Base-by-base conservation (phyloP, 2,329 filamentous ascomycete genomes). In the Paraconiothyrium brasiliense region DNA sequence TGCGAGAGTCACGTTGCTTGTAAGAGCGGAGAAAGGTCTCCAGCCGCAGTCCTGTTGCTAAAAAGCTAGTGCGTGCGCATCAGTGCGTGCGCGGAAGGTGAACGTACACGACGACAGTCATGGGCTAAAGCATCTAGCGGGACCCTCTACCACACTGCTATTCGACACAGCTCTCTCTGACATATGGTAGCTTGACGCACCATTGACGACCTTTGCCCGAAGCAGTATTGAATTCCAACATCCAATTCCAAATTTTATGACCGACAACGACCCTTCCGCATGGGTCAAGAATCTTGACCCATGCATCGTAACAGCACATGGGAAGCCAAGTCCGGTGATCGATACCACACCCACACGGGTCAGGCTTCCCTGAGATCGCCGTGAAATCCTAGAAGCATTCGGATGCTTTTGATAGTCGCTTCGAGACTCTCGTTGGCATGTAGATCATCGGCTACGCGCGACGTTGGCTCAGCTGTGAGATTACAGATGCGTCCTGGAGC, bases 211-310 rank as follows among this genome's bases (percentile, higher is more conserved):
- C 34, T 39, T 41, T 13, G 16, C 49, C 22, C 32, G n/a, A 41
- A 52, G n/a, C 20, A 27, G 34, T 52, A 52, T 52, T 20, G n/a
- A 52, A 16, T 37, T 41, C 13, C 49, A 52, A 52, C 8, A n/a
- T 52, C n/a, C 4, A 34, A 52, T 52, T 52, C n/a, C 34, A 39
- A 41, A 24, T 37, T 3, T 34, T 14, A 11, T 6, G 7, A 41
- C 16, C n/a, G 35, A 52, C 34, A 30, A 24, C 11, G 20, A 20
- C 27, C 35, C n/a, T 41, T 22, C n/a, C 49, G 49, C 34, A 39
- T 52, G 34, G 13, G 49, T 52, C 49, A 24, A 24, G 14, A 24
- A 3, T 41, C 22, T 24, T 20, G 30, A 49, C 7, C 7, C 10
- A 39, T 22, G 20, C 49, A 20, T 41, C 20, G 34, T 51, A 37